phyloP scores from a whole-genome alignment of 192 early-diverging fungal species.

The Allomyces javanicus region DNA sequence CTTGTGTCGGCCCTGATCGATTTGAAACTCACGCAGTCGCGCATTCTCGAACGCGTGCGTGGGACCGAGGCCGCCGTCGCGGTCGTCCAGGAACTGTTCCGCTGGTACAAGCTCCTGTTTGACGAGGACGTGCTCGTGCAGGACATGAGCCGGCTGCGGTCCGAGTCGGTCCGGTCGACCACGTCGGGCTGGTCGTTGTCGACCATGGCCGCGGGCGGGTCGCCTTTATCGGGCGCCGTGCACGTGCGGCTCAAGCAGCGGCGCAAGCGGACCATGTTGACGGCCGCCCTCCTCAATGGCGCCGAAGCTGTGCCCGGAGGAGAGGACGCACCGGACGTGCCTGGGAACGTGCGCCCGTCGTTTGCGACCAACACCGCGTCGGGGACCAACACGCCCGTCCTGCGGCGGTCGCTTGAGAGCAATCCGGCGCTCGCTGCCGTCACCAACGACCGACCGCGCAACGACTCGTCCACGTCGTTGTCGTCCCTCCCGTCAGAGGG shows the following conservation, averaged over 20 bases:
- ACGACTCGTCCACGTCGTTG: too few species aligned
- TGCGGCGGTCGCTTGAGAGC: too few species aligned
- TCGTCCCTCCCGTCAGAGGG: too few species aligned
- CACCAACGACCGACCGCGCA: too few species aligned
- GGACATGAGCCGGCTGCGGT: background rate
- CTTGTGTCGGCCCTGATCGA: background rate
- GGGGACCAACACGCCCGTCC: too few species aligned
- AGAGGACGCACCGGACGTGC: too few species aligned
- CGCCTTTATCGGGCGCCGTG: background rate
- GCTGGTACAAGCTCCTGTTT: background rate
- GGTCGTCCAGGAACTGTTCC: background rate
- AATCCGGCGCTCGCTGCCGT: too few species aligned
- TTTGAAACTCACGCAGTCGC: background rate
- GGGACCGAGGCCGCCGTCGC: background rate
- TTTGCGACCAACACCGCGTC: too few species aligned
- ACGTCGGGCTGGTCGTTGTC: background rate
- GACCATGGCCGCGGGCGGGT: background rate
- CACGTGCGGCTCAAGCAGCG: background rate
- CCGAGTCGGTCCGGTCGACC: background rate
- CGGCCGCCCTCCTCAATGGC: background rate
- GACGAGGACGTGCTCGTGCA: background rate
- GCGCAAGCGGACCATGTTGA: background rate
- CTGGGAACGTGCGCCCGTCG: too few species aligned
- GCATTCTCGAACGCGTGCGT: background rate
- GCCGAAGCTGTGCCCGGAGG: too few species aligned